A percentile compares a stretch with the other conserved stretches of the same genome.
These are phyloP conservation scores for Musa acuminata DNA, from an alignment of 176 grass and related monocot genomes.

Conservation along the genomic window DNA sequence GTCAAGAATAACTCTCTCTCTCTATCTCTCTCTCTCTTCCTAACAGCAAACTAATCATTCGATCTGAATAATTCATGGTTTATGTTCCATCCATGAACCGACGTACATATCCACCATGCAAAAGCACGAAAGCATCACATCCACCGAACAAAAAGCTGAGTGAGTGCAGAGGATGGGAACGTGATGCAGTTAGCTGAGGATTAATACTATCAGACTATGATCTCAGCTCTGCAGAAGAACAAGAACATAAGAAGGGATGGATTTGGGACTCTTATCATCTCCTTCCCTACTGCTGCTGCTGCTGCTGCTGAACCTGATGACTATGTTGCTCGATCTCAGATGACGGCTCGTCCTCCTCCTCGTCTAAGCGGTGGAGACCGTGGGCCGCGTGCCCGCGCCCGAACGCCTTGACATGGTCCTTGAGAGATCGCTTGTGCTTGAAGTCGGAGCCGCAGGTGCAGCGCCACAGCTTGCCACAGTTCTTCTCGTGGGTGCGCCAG, in stretches of 20 bases:
- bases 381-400: constrained; percentile 41
- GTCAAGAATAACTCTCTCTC: neutral
- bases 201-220: constrained; percentile 3
- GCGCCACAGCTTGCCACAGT: constrained; percentile 90
- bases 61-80: constrained; percentile 18
- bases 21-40: constrained; percentile 7
- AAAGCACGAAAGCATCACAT: constrained; percentile 2
- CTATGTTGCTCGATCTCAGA: constrained; percentile 40
- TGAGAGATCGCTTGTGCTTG: constrained; percentile 77
- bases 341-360: constrained; percentile 36
- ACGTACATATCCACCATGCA: neutral
- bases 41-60: constrained; percentile 21
- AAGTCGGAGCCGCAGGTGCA: constrained; percentile 75
- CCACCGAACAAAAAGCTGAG: constrained; percentile 1
- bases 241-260: too few relatives aligned
- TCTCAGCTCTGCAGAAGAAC: neutral
- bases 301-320: neutral
- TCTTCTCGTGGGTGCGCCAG: constrained; percentile 86
- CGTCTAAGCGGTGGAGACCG: constrained; percentile 55
- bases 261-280: too few relatives aligned
- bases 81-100: constrained; percentile 17
- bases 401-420: constrained; percentile 65
- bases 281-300: neutral
- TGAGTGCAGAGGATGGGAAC: neutral
- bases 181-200: neutral